These are phyloP conservation scores for Xylaria sp. DNA, from an alignment of 2,329 filamentous ascomycete genomes.

Conservation along the genomic window DNA sequence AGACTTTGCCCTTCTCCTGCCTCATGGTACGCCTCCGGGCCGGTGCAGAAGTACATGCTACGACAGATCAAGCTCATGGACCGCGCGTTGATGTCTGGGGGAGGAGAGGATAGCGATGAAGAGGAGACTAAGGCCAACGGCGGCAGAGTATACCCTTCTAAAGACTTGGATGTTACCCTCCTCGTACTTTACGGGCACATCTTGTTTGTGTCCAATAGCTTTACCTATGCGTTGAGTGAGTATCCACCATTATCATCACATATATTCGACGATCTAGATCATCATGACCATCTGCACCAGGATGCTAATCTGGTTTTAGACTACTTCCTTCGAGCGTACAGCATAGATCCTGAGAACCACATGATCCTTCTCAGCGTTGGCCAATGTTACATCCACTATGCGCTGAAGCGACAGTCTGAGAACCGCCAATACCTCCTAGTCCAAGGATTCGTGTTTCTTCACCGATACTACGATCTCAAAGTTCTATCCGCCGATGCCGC, in stretches of 20 bases:
- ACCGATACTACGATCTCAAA: slow-evolving; percentile 75
- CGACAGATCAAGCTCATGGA: slow-evolving; percentile 94
- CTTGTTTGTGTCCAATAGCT: slow-evolving; percentile 83
- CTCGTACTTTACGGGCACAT: slow-evolving; percentile 93
- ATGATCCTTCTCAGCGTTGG: slow-evolving; percentile 85
- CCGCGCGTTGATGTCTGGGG: slow-evolving; percentile 62
- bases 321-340: slow-evolving; percentile 84
- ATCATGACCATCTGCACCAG: background rate
- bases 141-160: slow-evolving; percentile 53
- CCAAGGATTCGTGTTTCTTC: slow-evolving; percentile 85
- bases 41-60: slow-evolving; percentile 89
- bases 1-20: slow-evolving; percentile 78
- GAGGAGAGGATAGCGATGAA: slow-evolving; percentile 56
- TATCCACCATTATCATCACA: slow-evolving; percentile 40
- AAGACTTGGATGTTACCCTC: slow-evolving; percentile 78
- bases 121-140: slow-evolving; percentile 46
- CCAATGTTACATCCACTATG: slow-evolving; percentile 86
- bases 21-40: slow-evolving; percentile 81
- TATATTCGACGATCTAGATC: too few species aligned
- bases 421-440: slow-evolving; percentile 89
- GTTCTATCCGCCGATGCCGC: slow-evolving; percentile 51
- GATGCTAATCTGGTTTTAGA: slow-evolving; percentile 54
- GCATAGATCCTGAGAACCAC: slow-evolving; percentile 79
- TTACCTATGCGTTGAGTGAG: slow-evolving; percentile 81
- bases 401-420: slow-evolving; percentile 87